Evolutionary conservation across 2,329 filamentous ascomycete species (phyloP), one percentile per base, ranked within the genome.

Genomic region (Penicillium hesseltinei): DNA sequence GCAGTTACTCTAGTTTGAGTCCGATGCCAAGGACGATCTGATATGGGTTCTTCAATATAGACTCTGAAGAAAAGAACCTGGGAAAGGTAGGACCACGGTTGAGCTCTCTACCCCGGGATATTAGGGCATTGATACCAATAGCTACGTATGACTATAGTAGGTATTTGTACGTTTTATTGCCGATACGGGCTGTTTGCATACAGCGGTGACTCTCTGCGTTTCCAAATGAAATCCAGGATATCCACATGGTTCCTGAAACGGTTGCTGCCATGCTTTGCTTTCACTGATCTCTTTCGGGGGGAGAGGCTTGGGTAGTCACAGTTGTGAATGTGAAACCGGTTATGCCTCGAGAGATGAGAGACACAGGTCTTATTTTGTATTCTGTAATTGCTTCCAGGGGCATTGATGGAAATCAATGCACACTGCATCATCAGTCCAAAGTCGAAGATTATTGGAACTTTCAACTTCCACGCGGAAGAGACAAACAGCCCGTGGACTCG

Each of bases 231-330:
- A 62, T 64, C 56, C 58, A 64, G 61, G 56, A 62, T 63, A 66
- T 69, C 66, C 67, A 72, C 68, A 71, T 71, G 51, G 57, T 64
- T 57, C 62, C 59, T 67, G 60, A 69, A 66, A 65, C 65, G 62
- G 62, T 47, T 61, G 61, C 60, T 61, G 61, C 63, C 60, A 61
- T 66, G 55, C 62, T 54, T 51, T 56, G 45, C 45, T 58, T 59
- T 44, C 49, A 56, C 52, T 60, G 56, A 52, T 54, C 57, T 63
- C 64, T 36, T 51, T n/a, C 2, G 27, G 60, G 55, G 59, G 15
- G 7, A 23, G 43, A 23, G 21, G 47, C 42, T 67, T 69, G 69
- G 67, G 59, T 71, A 68, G 60, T 63, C 64, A 66, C 68, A 71
- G 65, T 57, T 59, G 56, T 53, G 40, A 57, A 45, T 62, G 69